Conservation (phyloP, 2,329 filamentous ascomycete species). For the Plectosphaerella cucumerina region DNA sequence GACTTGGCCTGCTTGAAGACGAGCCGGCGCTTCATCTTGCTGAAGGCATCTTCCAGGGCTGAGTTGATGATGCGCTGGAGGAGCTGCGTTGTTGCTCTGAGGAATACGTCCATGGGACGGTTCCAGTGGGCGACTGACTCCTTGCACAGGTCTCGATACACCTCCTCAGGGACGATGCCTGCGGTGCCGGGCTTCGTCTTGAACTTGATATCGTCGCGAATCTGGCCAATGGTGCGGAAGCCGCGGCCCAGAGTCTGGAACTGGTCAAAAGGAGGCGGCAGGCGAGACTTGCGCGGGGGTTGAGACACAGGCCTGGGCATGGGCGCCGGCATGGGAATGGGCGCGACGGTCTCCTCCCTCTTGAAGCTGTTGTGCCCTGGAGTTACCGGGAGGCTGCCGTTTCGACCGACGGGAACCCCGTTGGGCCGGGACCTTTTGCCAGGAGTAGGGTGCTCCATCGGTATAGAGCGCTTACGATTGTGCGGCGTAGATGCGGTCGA, state of each 20-base stretch:
- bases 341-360: constrained; percentile 23
- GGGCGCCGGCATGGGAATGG: constrained; percentile 2
- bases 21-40: constrained; percentile 38
- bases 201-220: constrained; percentile 49
- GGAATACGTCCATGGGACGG: constrained; percentile 43
- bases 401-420: too few relatives aligned
- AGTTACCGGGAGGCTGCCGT: constrained; percentile 3
- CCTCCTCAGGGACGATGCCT: constrained; percentile 53
- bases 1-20: constrained; percentile 44
- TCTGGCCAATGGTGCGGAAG: constrained; percentile 42
- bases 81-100: constrained; percentile 41
- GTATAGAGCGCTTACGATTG: neutral
- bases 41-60: constrained; percentile 44
- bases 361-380: constrained; percentile 24
- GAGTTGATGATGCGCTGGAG: constrained; percentile 39
- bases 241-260: constrained; percentile 33
- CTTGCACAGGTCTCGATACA: constrained; percentile 54
- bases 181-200: constrained; percentile 56
- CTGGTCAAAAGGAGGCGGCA: constrained; percentile 26
- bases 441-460: constrained; percentile 11
- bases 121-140: constrained; percentile 57
- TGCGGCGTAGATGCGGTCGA: constrained; percentile 14
- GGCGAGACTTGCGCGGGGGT: constrained; percentile 1
- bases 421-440: constrained; percentile 9
- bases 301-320: constrained; percentile 8